Conservation (phyloP, 345 rosid species). For the Citrus glauca region DNA sequence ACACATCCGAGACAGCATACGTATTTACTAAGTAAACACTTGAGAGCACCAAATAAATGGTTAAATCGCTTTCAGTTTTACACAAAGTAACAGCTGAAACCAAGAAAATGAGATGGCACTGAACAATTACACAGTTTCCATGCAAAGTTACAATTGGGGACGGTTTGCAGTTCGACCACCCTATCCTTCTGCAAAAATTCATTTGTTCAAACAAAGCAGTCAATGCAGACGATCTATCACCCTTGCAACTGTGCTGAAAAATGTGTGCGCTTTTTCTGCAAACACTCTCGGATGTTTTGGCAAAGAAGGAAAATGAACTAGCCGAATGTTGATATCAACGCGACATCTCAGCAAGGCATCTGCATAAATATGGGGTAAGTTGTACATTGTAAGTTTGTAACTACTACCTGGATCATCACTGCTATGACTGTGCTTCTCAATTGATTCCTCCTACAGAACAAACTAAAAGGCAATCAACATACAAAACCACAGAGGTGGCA, state of each 20-base stretch:
- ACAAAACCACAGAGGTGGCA: not conserved
- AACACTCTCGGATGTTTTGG: not conserved
- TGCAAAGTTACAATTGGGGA: not conserved
- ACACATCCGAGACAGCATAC: not conserved
- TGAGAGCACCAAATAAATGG: not conserved
- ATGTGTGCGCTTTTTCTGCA: constrained; percentile 4
- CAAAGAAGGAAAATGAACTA: not conserved
- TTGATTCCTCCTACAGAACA: constrained; percentile 1
- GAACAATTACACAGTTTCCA: not conserved
- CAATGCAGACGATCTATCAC: not conserved
- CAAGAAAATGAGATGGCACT: not conserved
- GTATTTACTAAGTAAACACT: not conserved
- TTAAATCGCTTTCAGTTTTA: constrained; percentile 7
- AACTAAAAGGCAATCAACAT: not conserved
- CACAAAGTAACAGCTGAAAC: not conserved
- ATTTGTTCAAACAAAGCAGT: constrained; percentile 9
- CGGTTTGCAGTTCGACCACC: constrained; percentile 8
- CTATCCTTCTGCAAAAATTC: not conserved
- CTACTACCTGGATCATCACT: not conserved
- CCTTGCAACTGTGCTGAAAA: constrained; percentile 9
- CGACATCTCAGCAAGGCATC: not conserved
- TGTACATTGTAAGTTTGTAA: not conserved
- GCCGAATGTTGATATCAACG: not conserved
- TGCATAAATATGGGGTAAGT: not conserved
- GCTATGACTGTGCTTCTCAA: not conserved